Percentiles rank a stretch among this genome's conserved stretches.
Evolutionary conservation across 1,139 yeast species (phyloP).

Genomic region (Saccharomyces hybrid): DNA sequence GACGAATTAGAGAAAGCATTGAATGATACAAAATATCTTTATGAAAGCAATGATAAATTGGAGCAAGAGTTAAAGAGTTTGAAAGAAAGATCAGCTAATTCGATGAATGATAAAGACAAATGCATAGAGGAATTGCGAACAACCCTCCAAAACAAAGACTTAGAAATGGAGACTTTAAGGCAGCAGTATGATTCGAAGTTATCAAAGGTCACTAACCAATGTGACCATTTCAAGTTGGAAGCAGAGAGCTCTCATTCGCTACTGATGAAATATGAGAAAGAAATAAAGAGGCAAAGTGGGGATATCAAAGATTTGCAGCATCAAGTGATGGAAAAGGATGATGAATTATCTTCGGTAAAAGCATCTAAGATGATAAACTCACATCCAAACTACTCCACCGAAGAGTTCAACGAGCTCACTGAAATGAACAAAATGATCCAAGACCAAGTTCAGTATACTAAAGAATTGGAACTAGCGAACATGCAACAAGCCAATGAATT

Average conservation of each 20-base stretch:
- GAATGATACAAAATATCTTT: slow-evolving; percentile 28
- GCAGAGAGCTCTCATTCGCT: slow-evolving; percentile 15
- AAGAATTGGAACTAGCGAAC: slow-evolving; percentile 47
- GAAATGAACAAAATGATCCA: slow-evolving; percentile 47
- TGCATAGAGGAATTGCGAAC: slow-evolving; percentile 16
- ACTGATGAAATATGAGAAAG: slow-evolving; percentile 19
- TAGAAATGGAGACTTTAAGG: slow-evolving; percentile 17
- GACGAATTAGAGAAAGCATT: slow-evolving; percentile 25
- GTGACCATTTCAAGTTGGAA: slow-evolving; percentile 16
- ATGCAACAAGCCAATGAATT: slow-evolving; percentile 43
- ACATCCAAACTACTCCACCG: slow-evolving; percentile 23
- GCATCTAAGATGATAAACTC: slow-evolving; percentile 18
- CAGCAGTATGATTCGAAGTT: slow-evolving; percentile 11
- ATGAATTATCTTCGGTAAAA: slow-evolving; percentile 22
- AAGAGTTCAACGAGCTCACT: slow-evolving; percentile 24
- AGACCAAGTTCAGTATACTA: slow-evolving; percentile 50
- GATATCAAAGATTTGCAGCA: slow-evolving; percentile 17
- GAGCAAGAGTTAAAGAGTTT: slow-evolving; percentile 29
- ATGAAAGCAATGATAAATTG: slow-evolving; percentile 35
- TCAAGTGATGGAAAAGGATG: slow-evolving; percentile 20
- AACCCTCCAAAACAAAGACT: slow-evolving; percentile 13
- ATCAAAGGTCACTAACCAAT: slow-evolving; percentile 11
- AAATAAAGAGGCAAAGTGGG: slow-evolving; percentile 16
- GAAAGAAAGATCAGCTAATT: slow-evolving; percentile 24
- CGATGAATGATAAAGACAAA: slow-evolving; percentile 22